Percentiles rank a stretch among this genome's conserved stretches.
phyloP scores from a whole-genome alignment of 192 early-diverging fungal species.

The Phlyctochytrium planicorne region DNA sequence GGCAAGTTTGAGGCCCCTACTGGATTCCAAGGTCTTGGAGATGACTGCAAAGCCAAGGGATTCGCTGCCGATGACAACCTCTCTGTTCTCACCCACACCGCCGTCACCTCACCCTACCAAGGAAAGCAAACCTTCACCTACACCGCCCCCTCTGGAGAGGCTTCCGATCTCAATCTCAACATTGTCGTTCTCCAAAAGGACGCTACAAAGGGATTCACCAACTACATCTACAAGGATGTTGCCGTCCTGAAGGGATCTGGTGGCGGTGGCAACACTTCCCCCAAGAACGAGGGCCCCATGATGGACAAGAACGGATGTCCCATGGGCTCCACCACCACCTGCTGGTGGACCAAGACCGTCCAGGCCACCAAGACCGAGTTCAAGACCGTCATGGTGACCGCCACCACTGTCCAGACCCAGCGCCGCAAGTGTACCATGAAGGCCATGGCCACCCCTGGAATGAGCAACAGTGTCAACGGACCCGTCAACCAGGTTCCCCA shows the following conservation, averaged over 20 bases:
- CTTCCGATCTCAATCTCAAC: background rate
- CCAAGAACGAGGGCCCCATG: background rate
- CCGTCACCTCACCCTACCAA: background rate
- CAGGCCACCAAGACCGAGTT: background rate
- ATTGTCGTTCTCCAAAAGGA: background rate
- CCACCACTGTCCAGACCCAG: background rate
- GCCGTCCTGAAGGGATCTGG: background rate
- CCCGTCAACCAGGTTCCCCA: background rate
- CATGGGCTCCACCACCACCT: background rate
- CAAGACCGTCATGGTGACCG: background rate
- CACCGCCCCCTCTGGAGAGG: background rate
- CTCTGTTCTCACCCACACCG: constrained; percentile 11
- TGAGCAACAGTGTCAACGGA: too few relatives aligned
- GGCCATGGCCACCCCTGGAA: background rate
- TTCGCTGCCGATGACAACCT: background rate
- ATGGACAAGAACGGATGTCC: background rate
- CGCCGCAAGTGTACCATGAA: background rate
- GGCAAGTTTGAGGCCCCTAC: constrained; percentile 7
- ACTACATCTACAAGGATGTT: background rate
- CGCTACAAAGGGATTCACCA: background rate
- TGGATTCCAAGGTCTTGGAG: constrained; percentile 1
- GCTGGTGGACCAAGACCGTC: background rate
- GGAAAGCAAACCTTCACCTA: background rate
- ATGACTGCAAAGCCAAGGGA: background rate
- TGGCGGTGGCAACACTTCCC: background rate